A percentile compares a stretch with the other conserved stretches of the same genome.
Conservation (phyloP, 768 basidiomycete genomes). For the Tricholoma bakamatsutake region DNA sequence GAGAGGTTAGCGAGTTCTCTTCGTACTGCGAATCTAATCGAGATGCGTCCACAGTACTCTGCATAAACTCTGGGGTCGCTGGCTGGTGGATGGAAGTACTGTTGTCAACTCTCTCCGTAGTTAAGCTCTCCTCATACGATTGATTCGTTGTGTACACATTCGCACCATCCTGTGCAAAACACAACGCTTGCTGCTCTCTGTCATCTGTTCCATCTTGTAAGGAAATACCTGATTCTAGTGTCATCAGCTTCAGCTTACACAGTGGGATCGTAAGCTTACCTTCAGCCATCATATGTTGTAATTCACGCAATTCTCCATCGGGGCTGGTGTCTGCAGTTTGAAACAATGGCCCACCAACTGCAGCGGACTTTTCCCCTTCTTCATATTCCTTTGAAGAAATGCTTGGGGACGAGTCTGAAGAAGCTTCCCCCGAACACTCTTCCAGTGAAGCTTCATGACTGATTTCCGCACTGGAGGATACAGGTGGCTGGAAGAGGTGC, state of each 20-base stretch:
- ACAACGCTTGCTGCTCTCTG: background rate
- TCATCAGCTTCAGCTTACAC: background rate
- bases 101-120: background rate
- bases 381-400: background rate
- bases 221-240: background rate
- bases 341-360: background rate
- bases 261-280: background rate
- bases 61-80: background rate
- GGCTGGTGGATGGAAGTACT: background rate
- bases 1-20: slow-evolving; percentile 8
- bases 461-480: background rate
- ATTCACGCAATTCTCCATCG: background rate
- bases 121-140: background rate
- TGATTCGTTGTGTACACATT: background rate
- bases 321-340: background rate
- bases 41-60: background rate
- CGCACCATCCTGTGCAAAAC: background rate
- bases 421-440: background rate
- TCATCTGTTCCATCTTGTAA: background rate
- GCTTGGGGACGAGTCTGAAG: background rate
- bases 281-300: background rate
- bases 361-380: background rate
- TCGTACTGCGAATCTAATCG: background rate
- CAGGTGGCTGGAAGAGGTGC: too few relatives aligned
- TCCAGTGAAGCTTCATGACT: background rate